Percentiles rank a stretch among this genome's conserved stretches.
These are phyloP conservation scores for Plectranthus barbatus DNA, from an alignment of 257 asterid genomes.

Conservation along the genomic window DNA sequence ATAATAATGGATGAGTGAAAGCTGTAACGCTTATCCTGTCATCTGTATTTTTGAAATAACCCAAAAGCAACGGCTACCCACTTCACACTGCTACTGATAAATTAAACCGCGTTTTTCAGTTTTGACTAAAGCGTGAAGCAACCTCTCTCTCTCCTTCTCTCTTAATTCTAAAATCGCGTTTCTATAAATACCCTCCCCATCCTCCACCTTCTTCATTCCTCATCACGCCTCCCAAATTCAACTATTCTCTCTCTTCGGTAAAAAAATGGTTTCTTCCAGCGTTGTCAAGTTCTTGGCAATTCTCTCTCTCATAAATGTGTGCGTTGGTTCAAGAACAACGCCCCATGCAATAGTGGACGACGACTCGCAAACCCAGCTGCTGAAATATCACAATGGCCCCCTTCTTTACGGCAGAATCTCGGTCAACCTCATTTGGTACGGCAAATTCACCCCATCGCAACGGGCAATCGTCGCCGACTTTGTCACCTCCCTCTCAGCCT, in stretches of 20 bases:
- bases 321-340: conserved; percentile 10
- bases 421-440: conserved; percentile 59
- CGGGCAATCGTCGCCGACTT: conserved; percentile 58
- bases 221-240: background rate
- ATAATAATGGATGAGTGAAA: background rate
- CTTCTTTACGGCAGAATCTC: conserved; percentile 57
- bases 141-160: background rate
- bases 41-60: background rate
- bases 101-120: conserved; percentile 7
- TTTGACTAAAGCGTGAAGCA: background rate
- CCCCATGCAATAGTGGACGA: background rate
- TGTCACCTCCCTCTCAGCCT: conserved; percentile 41
- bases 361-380: background rate
- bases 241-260: background rate
- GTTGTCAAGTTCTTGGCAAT: no score
- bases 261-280: no score
- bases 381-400: conserved; percentile 43
- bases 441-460: conserved; percentile 59
- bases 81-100: no score
- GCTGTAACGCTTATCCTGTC: conserved; percentile 15
- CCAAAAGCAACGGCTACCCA: conserved; percentile 7
- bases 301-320: conserved; percentile 5
- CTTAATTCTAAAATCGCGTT: background rate
- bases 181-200: conserved; percentile 15
- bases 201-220: background rate